Base-by-base conservation (phyloP, 164 flowering plant species). In the Magnolia kwangsiensis region DNA sequence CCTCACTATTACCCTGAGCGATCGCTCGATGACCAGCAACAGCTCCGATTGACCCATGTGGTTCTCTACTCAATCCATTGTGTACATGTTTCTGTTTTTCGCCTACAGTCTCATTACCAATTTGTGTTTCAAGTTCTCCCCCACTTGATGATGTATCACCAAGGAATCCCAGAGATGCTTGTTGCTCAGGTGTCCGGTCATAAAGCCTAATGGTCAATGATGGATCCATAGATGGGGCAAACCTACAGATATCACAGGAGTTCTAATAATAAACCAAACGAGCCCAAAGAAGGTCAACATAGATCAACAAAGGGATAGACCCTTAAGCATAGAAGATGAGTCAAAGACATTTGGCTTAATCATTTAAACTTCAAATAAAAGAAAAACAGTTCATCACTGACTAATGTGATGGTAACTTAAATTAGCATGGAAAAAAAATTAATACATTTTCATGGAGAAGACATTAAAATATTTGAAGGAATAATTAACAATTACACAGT, bases 151-250 rank as follows among this genome's bases (percentile, higher is more conserved):
- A 82, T 71, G 88, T 67, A 67, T 84, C 91, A 11, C 76, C 92
- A 79, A 84, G 83, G 80, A 90, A 96, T 7, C 97, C 99, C 51
- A 94, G 77, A 55, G 87, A 78, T 66, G 88, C 88, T 73, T 89
- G 95, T 74, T 96, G 99, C 79, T 94, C 97, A 16, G 90, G 89
- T 67, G 94, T 92, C 81, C 99, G 91, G 75, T 92, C 96, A 82
- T 94, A 96, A 83, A 86, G 88, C 81, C 85, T 90, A 80, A 94
- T 85, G 29, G 84, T 88, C 77, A 96, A 77, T 49, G 86, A 84
- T 78, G 96, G 99, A 81, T 96, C 99, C 9, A 80, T 76, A 64
- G 98, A 87, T 31, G 99, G 99, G 73, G 99, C 98, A 82, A 72
- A 83, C 84, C 98, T 95, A 74, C 31, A 68, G 13, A 51, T 31